Base-by-base conservation (phyloP, 2,329 filamentous ascomycete genomes). In the Pyricularia pennisetigena region DNA sequence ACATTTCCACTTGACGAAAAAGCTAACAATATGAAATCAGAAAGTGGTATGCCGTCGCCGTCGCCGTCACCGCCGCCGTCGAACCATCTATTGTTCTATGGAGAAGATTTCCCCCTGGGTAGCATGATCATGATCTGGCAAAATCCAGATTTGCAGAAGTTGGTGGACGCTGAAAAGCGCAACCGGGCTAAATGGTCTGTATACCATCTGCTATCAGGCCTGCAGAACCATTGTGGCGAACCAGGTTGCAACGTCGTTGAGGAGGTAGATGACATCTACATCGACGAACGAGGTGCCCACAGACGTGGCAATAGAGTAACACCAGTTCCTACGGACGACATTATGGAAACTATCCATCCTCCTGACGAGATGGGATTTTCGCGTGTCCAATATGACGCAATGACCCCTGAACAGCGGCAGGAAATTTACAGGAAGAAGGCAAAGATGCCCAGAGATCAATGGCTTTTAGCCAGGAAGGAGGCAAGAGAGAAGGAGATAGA, bases 321-420 rank as follows among this genome's bases (percentile, higher is more conserved):
- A 30, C 61, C 61, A 63, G 28, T 30, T 10, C 61, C 24, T 63
- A 26, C 61, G 61, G 61, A 63, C 61, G 28, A 63, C 61, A 54
- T 54, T 63, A 30, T 26, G 61, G 61, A 63, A 30, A 28, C 5
- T 30, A 63, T 30, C 61, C 61, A 63, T 26, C 24, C 24, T 28
- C 61, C 61, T 63, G 61, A 63, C 28, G 61, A 63, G 20, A 63
- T 63, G 61, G 61, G 61, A 30, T 63, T 28, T 63, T 63, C 61
- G 61, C 61, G 61, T 30, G 61, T 63, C 61, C 61, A 63, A 63
- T 63, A 63, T 30, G 61, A 30, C 61, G 61, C 61, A 10, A 63
- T 63, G 61, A 63, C 61, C 24, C 61, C 61, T 63, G 61, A 63
- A 30, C 24, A 63, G 61, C 61, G 61, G 61, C 24, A 26, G 28